Base-by-base conservation (phyloP, 345 rosid species). In the Aurinia saxatilis region DNA sequence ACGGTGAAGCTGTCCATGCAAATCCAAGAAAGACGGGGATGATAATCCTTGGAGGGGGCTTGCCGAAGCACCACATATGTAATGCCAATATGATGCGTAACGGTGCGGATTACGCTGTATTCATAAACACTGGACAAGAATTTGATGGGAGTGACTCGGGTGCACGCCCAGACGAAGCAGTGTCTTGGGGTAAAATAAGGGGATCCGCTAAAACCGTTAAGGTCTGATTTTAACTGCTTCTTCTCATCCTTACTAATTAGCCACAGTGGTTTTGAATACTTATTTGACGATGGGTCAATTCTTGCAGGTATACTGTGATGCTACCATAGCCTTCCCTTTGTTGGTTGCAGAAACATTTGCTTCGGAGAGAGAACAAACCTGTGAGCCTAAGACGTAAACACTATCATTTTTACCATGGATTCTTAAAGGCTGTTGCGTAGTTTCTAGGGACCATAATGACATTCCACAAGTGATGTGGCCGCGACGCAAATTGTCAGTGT, bases 61-160 rank as follows among this genome's bases (percentile, higher is more conserved):
- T 90, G 54, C 96, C 95, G 1, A 93, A 93, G 78, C 99, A 93
- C 77, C 99, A 93, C 70, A 87, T 93, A 42, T 90, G 95, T 77
- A 90, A 93, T 68, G 99, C 99, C 60, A 93, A 85, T 70, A 87
- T 93, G 97, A 87, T 90, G 97, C 86, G 92, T 36, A 90, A 87
- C 64, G 97, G 97, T 66, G 86, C 95, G 1, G 95, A 87, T 74
- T 87, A 83, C 75, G 92, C 97, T 52, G 87, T 90, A n/a, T 93
- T 84, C 60, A 86, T 93, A 68, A 90, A 90, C 63, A 93, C 99
- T 0, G 96, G 90, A 11, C 96, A 87, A 58, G 99, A 93, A 72
- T 93, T 81, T 77, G 99, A 93, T 66, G 99, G 97, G 45, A 93
- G 97, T 25, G 96, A 90, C 79, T 93, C 99, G 1, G 97, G 99